Conservation (phyloP, 139 green algal species). For the Chlamydomonas schloesseri region DNA sequence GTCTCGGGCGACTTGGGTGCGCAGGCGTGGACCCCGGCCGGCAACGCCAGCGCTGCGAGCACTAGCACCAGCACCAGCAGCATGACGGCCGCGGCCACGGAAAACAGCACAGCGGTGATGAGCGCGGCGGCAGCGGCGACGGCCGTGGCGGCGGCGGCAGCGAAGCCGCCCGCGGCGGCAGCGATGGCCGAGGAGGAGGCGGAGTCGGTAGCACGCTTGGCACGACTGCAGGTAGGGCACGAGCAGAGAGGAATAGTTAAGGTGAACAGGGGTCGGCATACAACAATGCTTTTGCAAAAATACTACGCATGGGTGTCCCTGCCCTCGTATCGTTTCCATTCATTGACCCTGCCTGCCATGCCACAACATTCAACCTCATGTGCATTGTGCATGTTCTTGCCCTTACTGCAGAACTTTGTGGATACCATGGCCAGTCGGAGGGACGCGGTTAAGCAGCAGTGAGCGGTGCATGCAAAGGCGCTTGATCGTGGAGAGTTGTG, state of each 20-base stretch:
- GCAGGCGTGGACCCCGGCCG: neutral
- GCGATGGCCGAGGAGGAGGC: neutral
- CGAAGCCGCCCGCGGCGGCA: neutral
- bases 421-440: conserved; percentile 1
- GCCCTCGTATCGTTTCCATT: too few species aligned
- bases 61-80: conserved; percentile 1
- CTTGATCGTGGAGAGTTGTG: too few species aligned
- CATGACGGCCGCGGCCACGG: neutral
- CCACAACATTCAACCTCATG: too few species aligned
- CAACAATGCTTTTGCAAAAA: too few species aligned
- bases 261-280: too few species aligned
- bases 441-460: conserved; percentile 20
- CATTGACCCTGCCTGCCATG: too few species aligned
- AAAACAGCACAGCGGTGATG: neutral
- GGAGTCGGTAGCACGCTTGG: neutral
- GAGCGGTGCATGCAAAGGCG: too few species aligned
- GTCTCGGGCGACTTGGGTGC: neutral
- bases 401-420: neutral
- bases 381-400: too few species aligned
- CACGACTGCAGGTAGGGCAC: neutral
- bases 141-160: neutral
- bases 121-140: neutral
- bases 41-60: neutral
- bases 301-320: too few species aligned
- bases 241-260: too few species aligned